These are phyloP conservation scores for Apiotrichum montevideense DNA, from an alignment of 1,284 basidiomycete species.

Conservation along the genomic window DNA sequence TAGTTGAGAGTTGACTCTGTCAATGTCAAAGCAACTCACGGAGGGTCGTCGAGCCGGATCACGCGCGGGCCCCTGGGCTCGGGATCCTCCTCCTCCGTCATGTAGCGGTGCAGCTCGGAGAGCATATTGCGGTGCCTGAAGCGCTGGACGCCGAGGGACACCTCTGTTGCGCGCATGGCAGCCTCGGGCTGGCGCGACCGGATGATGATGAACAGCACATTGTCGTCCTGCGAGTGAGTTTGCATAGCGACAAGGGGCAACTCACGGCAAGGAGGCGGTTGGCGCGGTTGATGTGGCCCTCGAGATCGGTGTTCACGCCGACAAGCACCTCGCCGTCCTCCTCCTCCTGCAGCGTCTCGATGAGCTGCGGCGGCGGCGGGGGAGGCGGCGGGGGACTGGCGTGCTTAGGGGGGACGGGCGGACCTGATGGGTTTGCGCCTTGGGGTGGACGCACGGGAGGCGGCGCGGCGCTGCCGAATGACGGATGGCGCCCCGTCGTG, in stretches of 20 bases:
- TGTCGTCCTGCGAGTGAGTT: slow-evolving; percentile 24
- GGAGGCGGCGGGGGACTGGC: not conserved
- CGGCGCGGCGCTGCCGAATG: not conserved
- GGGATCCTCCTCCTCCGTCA: slow-evolving; percentile 34
- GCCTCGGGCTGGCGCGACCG: slow-evolving; percentile 31
- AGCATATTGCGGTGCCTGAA: slow-evolving; percentile 39
- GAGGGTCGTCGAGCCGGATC: slow-evolving; percentile 40
- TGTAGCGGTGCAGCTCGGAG: slow-evolving; percentile 41
- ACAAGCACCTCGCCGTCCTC: slow-evolving; percentile 45
- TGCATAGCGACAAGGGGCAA: not conserved
- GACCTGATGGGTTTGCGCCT: no score
- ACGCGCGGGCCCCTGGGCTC: slow-evolving; percentile 24
- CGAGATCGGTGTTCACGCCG: slow-evolving; percentile 26
- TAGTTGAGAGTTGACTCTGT: no score
- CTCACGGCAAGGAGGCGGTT: slow-evolving; percentile 24
- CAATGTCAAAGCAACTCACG: no score
- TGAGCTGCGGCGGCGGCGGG: not conserved
- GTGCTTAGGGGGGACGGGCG: not conserved
- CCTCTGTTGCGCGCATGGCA: slow-evolving; percentile 36
- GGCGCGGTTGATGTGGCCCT: slow-evolving; percentile 31
- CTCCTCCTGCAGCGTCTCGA: slow-evolving; percentile 19
- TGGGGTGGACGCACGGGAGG: not conserved
- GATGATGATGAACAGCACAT: slow-evolving; percentile 40
- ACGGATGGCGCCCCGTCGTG: not conserved
- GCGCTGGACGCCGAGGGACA: slow-evolving; percentile 39